Evolutionary conservation across 177 flowering plant species (phyloP).

Genomic region (Vitis hybrid): DNA sequence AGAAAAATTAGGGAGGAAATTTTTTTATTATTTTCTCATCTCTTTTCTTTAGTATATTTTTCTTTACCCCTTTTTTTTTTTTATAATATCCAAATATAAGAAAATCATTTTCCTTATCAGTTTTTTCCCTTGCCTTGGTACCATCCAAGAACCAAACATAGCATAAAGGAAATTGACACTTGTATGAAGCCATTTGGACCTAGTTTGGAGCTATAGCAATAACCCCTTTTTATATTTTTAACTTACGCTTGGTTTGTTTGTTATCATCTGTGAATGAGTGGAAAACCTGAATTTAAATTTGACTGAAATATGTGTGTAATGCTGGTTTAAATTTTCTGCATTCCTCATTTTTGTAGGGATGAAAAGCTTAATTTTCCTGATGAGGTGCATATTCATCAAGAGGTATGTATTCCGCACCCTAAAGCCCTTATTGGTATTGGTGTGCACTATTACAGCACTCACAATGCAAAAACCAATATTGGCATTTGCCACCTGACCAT

Average conservation of each 20-base stretch:
- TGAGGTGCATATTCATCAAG: conserved; percentile 54
- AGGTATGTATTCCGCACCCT: conserved; percentile 40
- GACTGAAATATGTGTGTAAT: neutral
- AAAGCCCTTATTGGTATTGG: neutral
- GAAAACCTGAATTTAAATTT: neutral
- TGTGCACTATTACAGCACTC: neutral
- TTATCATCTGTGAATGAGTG: neutral
- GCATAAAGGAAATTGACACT: no score
- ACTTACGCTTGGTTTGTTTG: no score
- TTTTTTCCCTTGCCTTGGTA: no score
- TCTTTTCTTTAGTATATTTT: no score
- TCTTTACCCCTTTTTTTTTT: no score
- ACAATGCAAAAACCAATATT: no score
- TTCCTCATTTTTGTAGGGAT: conserved; percentile 53
- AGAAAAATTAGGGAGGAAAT: no score
- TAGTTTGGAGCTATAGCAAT: neutral
- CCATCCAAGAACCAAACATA: no score
- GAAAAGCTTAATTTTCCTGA: conserved; percentile 72
- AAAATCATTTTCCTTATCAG: no score
- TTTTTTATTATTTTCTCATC: no score
- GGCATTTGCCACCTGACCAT: neutral
- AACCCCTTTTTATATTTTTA: neutral
- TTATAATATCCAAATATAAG: no score
- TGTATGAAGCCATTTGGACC: no score
- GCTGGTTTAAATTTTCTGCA: neutral